phyloP scores from a whole-genome alignment of 139 green algal species.

The Micractinium conductrix region DNA sequence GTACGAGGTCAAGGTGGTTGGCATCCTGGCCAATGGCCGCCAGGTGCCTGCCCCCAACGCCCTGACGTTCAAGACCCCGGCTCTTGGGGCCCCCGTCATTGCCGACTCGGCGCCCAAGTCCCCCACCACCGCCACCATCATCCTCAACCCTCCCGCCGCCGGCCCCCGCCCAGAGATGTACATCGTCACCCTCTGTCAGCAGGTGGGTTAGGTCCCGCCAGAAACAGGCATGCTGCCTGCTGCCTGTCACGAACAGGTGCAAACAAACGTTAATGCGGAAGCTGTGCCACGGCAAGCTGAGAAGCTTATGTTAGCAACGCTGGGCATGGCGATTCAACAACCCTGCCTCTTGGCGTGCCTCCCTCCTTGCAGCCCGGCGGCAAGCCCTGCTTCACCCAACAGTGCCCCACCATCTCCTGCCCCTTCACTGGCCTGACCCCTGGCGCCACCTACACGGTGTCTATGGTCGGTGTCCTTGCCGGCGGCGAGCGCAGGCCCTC shows the following conservation, averaged over 20 bases:
- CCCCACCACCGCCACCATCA: constrained; percentile 1
- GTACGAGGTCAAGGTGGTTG: neutral
- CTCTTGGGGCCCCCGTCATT: neutral
- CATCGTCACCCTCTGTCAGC: constrained; percentile 1
- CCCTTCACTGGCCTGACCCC: neutral
- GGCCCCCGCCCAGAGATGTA: neutral
- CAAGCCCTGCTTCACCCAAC: neutral
- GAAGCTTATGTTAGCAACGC: too few relatives aligned
- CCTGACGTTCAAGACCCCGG: neutral
- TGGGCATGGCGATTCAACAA: too few relatives aligned
- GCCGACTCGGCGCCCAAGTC: neutral
- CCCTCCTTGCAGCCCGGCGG: too few relatives aligned
- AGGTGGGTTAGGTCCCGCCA: too few relatives aligned
- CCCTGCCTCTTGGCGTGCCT: too few relatives aligned
- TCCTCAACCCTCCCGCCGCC: constrained; percentile 3
- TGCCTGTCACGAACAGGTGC: too few relatives aligned
- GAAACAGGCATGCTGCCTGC: too few relatives aligned
- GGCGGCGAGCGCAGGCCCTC: neutral
- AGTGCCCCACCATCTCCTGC: neutral
- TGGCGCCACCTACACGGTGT: neutral
- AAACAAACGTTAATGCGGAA: too few relatives aligned
- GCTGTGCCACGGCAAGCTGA: too few relatives aligned
- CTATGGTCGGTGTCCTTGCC: neutral
- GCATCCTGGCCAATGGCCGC: neutral
- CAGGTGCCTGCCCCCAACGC: neutral